A percentile compares a stretch with the other conserved stretches of the same genome.
These are phyloP conservation scores for Panicum miliaceum DNA, from an alignment of 176 grass and related monocot species.

Conservation along the genomic window DNA sequence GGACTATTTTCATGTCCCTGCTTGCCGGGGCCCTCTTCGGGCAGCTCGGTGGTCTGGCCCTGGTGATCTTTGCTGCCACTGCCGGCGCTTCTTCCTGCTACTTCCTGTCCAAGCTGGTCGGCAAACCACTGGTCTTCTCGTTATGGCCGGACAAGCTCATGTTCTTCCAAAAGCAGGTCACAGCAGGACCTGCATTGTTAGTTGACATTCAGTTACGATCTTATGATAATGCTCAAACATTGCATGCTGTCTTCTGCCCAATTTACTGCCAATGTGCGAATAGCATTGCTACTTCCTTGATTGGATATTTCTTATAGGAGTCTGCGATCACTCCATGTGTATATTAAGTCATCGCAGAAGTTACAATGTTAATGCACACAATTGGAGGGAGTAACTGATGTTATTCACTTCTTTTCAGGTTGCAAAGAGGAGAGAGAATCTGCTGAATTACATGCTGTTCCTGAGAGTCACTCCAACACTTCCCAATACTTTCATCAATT, in stretches of 20 bases:
- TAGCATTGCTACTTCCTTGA: background rate
- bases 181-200: background rate
- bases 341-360: background rate
- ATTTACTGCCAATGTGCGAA: background rate
- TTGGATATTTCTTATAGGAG: background rate
- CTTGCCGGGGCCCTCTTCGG: constrained; percentile 92
- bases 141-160: constrained; percentile 94
- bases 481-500: constrained; percentile 98
- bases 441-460: constrained; percentile 99
- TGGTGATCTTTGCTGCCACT: constrained; percentile 95
- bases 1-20: constrained; percentile 97
- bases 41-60: constrained; percentile 69
- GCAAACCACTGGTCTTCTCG: constrained; percentile 78
- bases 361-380: background rate
- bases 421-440: constrained; percentile 81
- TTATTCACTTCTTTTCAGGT: constrained; percentile 55
- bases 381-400: background rate
- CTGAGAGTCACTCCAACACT: constrained; percentile 91
- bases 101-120: constrained; percentile 89
- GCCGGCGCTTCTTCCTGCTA: constrained; percentile 95
- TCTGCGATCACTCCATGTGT: background rate
- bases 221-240: background rate
- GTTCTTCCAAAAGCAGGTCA: constrained; percentile 94
- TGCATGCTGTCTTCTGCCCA: background rate
- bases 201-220: background rate